phyloP scores from a whole-genome alignment of 75 land plant genomes.

The Cryptomeria japonica region DNA sequence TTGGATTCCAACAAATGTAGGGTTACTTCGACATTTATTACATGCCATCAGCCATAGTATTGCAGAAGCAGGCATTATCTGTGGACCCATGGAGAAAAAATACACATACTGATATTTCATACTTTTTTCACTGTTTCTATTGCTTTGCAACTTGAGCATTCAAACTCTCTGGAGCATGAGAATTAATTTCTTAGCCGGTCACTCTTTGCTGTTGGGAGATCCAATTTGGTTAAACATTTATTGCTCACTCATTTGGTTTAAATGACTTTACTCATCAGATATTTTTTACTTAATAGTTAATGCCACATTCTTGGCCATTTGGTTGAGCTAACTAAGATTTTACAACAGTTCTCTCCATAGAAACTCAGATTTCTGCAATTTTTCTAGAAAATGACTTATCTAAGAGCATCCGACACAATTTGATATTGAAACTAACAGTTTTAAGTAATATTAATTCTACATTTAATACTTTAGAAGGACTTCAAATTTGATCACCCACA shows the following conservation, averaged over 20 bases:
- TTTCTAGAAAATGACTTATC: not conserved
- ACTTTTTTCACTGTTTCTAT: not conserved
- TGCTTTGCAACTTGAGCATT: not conserved
- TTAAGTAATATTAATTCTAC: not conserved
- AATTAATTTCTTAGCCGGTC: not conserved
- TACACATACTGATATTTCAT: not conserved
- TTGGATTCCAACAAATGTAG: too few species aligned
- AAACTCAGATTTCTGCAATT: not conserved
- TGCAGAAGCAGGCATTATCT: not conserved
- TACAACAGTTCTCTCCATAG: not conserved
- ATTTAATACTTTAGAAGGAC: not conserved
- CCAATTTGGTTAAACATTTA: not conserved
- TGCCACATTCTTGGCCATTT: not conserved
- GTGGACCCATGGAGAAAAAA: not conserved
- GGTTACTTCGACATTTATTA: not conserved
- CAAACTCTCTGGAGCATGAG: not conserved
- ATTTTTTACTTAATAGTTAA: not conserved
- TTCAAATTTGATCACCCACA: not conserved
- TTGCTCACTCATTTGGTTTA: not conserved
- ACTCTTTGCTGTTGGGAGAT: not conserved
- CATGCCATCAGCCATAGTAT: not conserved
- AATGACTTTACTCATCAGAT: not conserved
- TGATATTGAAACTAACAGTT: not conserved
- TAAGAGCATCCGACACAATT: not conserved
- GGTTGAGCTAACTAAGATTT: not conserved